These are phyloP conservation scores for Solanum sparsipilum DNA, from an alignment of 257 asterid genomes.

Conservation along the genomic window DNA sequence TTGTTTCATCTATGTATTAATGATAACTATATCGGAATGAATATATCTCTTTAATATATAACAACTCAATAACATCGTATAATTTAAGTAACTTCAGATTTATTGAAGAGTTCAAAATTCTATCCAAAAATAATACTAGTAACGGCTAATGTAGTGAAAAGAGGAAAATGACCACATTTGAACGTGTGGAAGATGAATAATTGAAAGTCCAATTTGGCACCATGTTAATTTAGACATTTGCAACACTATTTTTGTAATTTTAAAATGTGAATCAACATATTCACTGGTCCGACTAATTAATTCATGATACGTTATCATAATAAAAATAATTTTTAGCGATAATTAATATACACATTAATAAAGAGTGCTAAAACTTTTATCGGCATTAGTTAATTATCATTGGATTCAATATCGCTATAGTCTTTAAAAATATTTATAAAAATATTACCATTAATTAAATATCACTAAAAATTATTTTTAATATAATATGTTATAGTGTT, in stretches of 20 bases:
- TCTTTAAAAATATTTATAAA: no score
- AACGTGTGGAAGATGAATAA: not conserved
- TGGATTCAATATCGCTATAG: no score
- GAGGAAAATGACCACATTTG: not conserved
- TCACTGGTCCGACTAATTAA: not conserved
- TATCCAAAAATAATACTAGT: rapidly evolving
- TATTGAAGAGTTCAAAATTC: rapidly evolving
- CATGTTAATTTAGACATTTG: not conserved
- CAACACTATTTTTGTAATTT: not conserved
- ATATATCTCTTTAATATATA: no score
- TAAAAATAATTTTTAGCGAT: not conserved
- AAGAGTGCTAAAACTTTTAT: rapidly evolving
- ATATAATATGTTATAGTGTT: not conserved
- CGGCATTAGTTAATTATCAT: no score
- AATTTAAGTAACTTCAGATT: no score
- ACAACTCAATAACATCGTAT: not conserved
- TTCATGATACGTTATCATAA: not conserved
- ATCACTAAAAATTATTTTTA: no score
- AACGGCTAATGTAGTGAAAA: no score
- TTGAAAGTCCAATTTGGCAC: not conserved
- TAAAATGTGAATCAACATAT: not conserved
- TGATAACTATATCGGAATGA: not conserved
- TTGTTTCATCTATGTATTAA: not conserved
- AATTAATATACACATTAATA: no score
- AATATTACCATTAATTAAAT: no score